phyloP scores from a whole-genome alignment of 1,284 basidiomycete species.

The Fomitopsis betulina region DNA sequence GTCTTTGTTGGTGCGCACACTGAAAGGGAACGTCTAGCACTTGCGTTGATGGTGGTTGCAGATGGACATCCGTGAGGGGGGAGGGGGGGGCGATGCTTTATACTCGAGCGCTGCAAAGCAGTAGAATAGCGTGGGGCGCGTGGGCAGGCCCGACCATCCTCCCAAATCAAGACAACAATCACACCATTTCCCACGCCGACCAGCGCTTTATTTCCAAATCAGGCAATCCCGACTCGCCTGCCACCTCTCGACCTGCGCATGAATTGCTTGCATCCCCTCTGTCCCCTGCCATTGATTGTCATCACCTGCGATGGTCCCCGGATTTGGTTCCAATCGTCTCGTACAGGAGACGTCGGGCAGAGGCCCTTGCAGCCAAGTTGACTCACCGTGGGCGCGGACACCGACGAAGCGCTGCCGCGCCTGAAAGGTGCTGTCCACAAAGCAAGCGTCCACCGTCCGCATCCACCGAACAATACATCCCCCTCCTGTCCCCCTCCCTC shows the following conservation, averaged over 20 bases:
- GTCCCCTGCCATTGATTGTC: neutral
- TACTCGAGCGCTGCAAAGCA: neutral
- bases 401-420: constrained; percentile 1
- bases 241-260: neutral
- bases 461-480: neutral
- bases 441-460: neutral
- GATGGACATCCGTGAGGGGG: constrained; percentile 2
- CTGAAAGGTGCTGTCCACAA: neutral
- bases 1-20: neutral
- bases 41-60: neutral
- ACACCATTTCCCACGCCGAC: neutral
- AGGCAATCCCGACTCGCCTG: neutral
- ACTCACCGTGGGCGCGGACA: neutral
- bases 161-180: neutral
- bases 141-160: neutral
- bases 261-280: no score
- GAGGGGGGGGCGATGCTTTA: neutral
- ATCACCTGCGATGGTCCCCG: neutral
- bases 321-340: neutral
- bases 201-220: neutral
- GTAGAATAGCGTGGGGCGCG: neutral
- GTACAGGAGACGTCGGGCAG: neutral
- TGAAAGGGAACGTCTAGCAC: neutral
- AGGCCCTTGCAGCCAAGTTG: neutral
- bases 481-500: neutral